These are phyloP conservation scores for Orbilia blumenaviensis DNA, from an alignment of 2,329 filamentous ascomycete species.

Conservation along the genomic window DNA sequence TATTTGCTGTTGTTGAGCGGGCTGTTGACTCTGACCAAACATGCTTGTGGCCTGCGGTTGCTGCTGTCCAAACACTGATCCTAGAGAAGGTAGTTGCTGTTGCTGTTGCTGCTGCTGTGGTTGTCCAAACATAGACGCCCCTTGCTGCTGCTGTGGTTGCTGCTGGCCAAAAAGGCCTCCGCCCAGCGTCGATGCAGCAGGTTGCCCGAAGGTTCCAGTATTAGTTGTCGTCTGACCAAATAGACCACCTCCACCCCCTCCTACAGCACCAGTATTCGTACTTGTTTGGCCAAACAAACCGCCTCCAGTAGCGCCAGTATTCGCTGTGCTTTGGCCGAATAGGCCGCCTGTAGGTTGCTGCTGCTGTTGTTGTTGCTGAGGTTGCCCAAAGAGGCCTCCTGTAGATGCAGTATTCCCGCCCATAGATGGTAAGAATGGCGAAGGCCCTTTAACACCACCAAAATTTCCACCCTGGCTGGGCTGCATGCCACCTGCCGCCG, in stretches of 20 bases:
- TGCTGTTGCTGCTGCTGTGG: constrained; percentile 29
- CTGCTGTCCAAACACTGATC: constrained; percentile 54
- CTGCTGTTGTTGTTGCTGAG: constrained; percentile 53
- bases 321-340: constrained; percentile 38
- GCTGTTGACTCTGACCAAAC: constrained; percentile 45
- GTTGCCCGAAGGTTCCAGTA: constrained; percentile 47
- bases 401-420: constrained; percentile 18
- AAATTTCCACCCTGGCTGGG: constrained; percentile 48
- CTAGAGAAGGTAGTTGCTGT: constrained; percentile 15
- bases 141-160: constrained; percentile 59
- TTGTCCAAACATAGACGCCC: constrained; percentile 57
- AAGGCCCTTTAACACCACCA: constrained; percentile 51
- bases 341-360: constrained; percentile 9
- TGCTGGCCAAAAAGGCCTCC: constrained; percentile 52
- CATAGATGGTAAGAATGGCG: constrained; percentile 30
- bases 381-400: constrained; percentile 54
- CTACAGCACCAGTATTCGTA: constrained; percentile 48
- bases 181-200: constrained; percentile 39
- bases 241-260: constrained; percentile 53
- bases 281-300: constrained; percentile 56
- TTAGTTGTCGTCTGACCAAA: constrained; percentile 40
- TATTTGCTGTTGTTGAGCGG: constrained; percentile 35
- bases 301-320: constrained; percentile 27
- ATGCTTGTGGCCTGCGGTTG: constrained; percentile 27
- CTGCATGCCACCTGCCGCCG: constrained; percentile 27